Evolutionary conservation across 2,329 filamentous ascomycete species (phyloP), one percentile per base, ranked within the genome.

Genomic region (Ophiostoma quercus): DNA sequence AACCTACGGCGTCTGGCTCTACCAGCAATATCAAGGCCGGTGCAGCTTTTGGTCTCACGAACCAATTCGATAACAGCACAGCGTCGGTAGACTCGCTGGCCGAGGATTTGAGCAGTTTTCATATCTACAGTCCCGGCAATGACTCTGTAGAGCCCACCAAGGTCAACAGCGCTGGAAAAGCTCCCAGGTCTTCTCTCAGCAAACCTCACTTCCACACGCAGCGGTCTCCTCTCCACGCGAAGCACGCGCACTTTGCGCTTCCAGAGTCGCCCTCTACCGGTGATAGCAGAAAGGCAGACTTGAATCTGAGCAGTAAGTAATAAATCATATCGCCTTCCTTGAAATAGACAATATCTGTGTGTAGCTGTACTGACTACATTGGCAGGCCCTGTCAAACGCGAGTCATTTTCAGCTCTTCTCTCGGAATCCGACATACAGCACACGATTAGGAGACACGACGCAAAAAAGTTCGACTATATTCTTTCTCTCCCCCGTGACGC

Each of bases 391-490:
- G 57, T 63, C 60, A 67, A 67, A 62, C 66, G 39, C 60, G 66
- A 69, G 22, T 70, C 68, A 5, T 69, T 69, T 37, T 68, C 71
- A 7, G 63, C 66, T 5, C 66, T 68, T 14, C 62, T 70, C 11
- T 22, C 62, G 1, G 57, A 68, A 11, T 8, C 68, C 12, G 54
- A 67, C 16, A 63, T 71, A 12, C 72, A 69, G 32, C 54, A 67
- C 8, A 66, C 65, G 6, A 65, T 74, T 19, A 66, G 70, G 67
- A 80, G 78, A 72, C 82, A 84, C 75, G 76, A 80, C 72, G 78
- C 80, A 78, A 81, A 82, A 80, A 78, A 84, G 76, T 85, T 83
- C 74, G 82, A 85, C 74, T 85, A 81, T 79, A 75, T 85, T 69
- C 75, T 85, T 51, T 79, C 80, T 32, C 77, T 81, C 72, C 77